Evolutionary conservation across 345 rosid species (phyloP).

Genomic region (Acer yangbiense): DNA sequence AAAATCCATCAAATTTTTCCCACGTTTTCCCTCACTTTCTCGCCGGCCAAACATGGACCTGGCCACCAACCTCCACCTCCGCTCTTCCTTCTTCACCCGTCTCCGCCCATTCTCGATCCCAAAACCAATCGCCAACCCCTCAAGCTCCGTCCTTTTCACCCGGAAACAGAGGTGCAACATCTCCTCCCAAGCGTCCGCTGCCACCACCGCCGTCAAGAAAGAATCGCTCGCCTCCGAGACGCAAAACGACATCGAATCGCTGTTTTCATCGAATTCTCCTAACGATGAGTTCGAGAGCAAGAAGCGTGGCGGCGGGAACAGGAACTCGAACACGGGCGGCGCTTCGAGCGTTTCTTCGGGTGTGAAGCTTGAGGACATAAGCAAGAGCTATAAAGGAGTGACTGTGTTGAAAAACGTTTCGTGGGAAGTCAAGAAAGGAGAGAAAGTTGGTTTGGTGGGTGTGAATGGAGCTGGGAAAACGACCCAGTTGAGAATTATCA

Average conservation of each 20-base stretch:
- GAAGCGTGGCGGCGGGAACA: conserved; percentile 33
- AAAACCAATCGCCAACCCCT: conserved; percentile 19
- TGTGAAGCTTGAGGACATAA: conserved; percentile 75
- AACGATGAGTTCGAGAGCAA: conserved; percentile 35
- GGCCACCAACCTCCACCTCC: conserved; percentile 58
- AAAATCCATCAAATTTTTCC: background rate
- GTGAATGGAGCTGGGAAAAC: conserved; percentile 98
- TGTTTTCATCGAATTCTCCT: conserved; percentile 49
- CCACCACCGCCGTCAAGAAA: conserved; percentile 57
- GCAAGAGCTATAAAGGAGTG: conserved; percentile 80
- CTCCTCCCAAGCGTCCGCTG: conserved; percentile 46
- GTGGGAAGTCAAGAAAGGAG: conserved; percentile 95
- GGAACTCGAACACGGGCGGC: conserved; percentile 38
- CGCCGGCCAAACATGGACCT: conserved; percentile 50
- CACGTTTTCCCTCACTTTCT: conserved; percentile 2
- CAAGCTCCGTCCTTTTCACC: conserved; percentile 22
- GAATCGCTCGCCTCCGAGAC: conserved; percentile 39
- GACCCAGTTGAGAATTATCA: conserved; percentile 84
- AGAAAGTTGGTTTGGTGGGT: conserved; percentile 88
- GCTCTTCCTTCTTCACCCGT: conserved; percentile 52
- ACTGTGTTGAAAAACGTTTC: conserved; percentile 76
- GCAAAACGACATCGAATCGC: conserved; percentile 66
- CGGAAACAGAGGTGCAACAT: conserved; percentile 31
- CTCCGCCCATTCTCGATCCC: conserved; percentile 26
- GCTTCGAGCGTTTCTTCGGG: conserved; percentile 90